A percentile compares a stretch with the other conserved stretches of the same genome.
These are phyloP conservation scores for Xylariaceae sp. DNA, from an alignment of 2,329 filamentous ascomycete genomes.

Conservation along the genomic window DNA sequence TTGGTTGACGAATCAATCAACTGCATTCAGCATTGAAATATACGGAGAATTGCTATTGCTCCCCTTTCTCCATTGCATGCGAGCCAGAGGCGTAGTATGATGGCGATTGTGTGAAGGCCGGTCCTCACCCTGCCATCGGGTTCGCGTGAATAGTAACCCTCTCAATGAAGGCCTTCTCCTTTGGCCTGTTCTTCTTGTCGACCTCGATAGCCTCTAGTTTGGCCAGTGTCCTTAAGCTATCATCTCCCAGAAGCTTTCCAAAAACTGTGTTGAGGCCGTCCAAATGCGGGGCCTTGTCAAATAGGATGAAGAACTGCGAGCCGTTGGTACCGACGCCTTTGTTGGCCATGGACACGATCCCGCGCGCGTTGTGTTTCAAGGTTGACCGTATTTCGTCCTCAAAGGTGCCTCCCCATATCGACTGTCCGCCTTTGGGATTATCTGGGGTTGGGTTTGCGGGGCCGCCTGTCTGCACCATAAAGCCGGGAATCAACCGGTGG, in stretches of 20 bases:
- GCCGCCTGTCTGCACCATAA: conserved; percentile 76
- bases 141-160: conserved; percentile 74
- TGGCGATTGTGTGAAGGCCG: neutral
- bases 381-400: conserved; percentile 76
- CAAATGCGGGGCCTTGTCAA: conserved; percentile 72
- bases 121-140: conserved; percentile 59
- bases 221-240: conserved; percentile 60
- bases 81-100: neutral
- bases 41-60: neutral
- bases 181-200: conserved; percentile 74
- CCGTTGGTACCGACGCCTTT: conserved; percentile 70
- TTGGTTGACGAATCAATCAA: neutral
- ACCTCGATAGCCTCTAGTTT: conserved; percentile 68
- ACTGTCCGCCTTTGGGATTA: conserved; percentile 64
- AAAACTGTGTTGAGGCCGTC: conserved; percentile 84
- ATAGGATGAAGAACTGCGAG: conserved; percentile 77
- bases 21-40: neutral
- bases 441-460: conserved; percentile 52
- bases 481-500: conserved; percentile 73
- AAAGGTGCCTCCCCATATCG: conserved; percentile 70
- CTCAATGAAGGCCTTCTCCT: conserved; percentile 62
- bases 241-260: conserved; percentile 66
- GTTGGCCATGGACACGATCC: conserved; percentile 74
- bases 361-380: conserved; percentile 63
- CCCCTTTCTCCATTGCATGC: neutral